Evolutionary conservation across 192 early-diverging fungal genomes (phyloP).

Genomic region (Endogone sp.): DNA sequence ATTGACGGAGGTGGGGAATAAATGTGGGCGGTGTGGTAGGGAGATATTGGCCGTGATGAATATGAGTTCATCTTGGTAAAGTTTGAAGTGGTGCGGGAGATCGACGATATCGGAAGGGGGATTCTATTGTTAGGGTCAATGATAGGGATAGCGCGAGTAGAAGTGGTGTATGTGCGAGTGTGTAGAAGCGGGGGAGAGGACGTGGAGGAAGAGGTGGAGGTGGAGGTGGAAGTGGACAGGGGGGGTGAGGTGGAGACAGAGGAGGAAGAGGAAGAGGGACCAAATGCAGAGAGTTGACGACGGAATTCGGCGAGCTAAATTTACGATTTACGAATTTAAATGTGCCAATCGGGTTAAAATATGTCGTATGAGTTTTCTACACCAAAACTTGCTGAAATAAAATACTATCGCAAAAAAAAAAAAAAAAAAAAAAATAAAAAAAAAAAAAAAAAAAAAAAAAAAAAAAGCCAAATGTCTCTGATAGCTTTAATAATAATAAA

Average conservation of each 20-base stretch:
- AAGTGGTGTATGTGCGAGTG: neutral
- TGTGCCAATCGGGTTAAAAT: no score
- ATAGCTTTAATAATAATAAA: neutral
- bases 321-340: neutral
- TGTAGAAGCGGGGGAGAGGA: neutral
- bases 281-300: slow-evolving; percentile 23
- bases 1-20: neutral
- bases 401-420: no score
- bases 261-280: neutral
- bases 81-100: neutral
- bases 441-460: no score
- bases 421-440: no score
- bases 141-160: slow-evolving; percentile 41
- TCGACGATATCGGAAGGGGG: slow-evolving; percentile 34
- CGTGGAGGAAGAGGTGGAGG: neutral
- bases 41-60: neutral
- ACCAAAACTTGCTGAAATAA: no score
- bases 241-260: neutral
- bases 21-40: neutral
- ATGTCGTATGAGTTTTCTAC: no score
- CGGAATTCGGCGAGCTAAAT: slow-evolving; percentile 36
- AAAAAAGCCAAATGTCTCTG: no score
- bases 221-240: neutral
- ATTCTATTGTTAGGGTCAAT: slow-evolving; percentile 45
- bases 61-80: neutral